phyloP scores from a whole-genome alignment of 257 asterid genomes.

The Penstemon barbatus region DNA sequence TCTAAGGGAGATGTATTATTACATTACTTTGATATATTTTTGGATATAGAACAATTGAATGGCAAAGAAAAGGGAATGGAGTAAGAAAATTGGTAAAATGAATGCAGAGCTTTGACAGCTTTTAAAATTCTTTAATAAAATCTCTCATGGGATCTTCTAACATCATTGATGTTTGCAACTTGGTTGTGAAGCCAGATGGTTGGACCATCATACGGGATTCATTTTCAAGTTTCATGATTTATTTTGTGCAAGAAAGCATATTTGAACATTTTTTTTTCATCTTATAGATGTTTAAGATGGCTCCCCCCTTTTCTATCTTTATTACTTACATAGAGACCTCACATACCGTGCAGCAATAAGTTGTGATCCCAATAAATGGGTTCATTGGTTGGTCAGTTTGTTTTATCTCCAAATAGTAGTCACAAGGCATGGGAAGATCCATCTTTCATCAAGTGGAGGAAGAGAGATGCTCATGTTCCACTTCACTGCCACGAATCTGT shows the following conservation, averaged over 20 bases:
- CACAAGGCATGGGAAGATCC: conserved; percentile 95
- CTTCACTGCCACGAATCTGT: conserved; percentile 85
- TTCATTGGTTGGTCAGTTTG: conserved; percentile 63
- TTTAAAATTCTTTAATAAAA: background rate
- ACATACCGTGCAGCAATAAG: conserved; percentile 22
- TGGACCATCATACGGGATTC: background rate
- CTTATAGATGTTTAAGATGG: background rate
- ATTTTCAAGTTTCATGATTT: conserved; percentile 12
- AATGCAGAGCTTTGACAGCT: background rate
- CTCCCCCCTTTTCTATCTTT: background rate
- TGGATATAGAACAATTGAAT: background rate
- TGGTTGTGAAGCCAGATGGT: background rate
- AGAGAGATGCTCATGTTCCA: conserved; percentile 90
- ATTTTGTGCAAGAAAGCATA: conserved; percentile 1
- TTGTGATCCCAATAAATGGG: conserved; percentile 49
- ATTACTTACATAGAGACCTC: conserved; percentile 13
- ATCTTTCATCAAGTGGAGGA: conserved; percentile 87
- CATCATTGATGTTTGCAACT: background rate
- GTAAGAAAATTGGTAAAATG: background rate
- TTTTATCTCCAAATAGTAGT: conserved; percentile 57
- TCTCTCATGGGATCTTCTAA: conserved; percentile 4
- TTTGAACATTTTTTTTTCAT: background rate
- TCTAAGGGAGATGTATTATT: background rate
- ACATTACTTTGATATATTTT: no score
- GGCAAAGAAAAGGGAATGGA: background rate